Percentiles rank a stretch among this genome's conserved stretches.
Conservation (phyloP, 257 asterid genomes). For the Solanum virginianum region DNA sequence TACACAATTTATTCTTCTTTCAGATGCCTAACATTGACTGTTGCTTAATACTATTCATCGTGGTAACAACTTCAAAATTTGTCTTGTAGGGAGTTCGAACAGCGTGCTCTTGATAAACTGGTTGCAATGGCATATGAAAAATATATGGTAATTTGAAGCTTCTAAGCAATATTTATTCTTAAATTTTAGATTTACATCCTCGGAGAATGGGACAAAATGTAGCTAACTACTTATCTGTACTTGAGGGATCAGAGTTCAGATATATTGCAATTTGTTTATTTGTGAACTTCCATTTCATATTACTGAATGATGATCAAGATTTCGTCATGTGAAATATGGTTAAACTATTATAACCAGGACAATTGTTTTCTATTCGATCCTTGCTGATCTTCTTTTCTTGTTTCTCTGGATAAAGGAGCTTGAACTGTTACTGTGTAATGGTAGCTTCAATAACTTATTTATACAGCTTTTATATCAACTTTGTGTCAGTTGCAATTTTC, state of each 20-base stretch:
- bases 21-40: constrained; percentile 6
- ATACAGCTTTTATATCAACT: neutral
- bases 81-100: constrained; percentile 62
- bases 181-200: neutral
- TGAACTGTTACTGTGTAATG: neutral
- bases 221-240: neutral
- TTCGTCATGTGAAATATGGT: neutral
- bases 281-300: neutral
- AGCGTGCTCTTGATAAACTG: constrained; percentile 62
- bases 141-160: constrained; percentile 58
- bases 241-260: neutral
- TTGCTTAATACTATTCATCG: neutral
- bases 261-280: neutral
- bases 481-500: neutral
- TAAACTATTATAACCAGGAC: neutral
- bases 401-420: neutral
- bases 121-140: constrained; percentile 72
- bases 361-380: neutral
- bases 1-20: constrained; percentile 12
- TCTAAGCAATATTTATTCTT: constrained; percentile 4
- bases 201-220: neutral
- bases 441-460: neutral
- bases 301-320: neutral
- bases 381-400: neutral
- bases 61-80: constrained; percentile 13